A percentile compares a stretch with the other conserved stretches of the same genome.
These are phyloP conservation scores for Yarrowia sp. DNA, from an alignment of 805 yeast species.

Conservation along the genomic window DNA sequence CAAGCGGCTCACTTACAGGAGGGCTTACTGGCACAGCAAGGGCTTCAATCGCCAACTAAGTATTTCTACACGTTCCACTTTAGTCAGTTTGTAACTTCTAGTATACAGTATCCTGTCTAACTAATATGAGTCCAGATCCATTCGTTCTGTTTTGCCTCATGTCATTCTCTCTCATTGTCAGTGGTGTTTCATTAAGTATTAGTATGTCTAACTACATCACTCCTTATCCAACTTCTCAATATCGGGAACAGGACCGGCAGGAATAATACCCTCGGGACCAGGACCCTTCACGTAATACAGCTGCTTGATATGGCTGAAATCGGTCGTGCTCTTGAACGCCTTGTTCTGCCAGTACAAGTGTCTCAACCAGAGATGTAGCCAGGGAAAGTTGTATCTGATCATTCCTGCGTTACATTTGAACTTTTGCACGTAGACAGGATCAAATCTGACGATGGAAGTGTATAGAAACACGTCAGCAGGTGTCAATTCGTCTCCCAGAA, in stretches of 20 bases:
- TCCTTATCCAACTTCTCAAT: not conserved
- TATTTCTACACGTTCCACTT: no score
- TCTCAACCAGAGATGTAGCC: slow-evolving; percentile 77
- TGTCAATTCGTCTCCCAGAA: slow-evolving; percentile 72
- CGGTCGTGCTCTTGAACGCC: slow-evolving; percentile 74
- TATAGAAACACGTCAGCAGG: slow-evolving; percentile 90
- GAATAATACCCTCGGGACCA: not conserved
- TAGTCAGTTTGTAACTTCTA: no score
- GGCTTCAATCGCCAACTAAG: no score
- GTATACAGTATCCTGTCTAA: no score
- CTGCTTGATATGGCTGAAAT: slow-evolving; percentile 86
- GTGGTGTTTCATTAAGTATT: no score
- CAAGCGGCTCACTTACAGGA: no score
- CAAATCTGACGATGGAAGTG: slow-evolving; percentile 89
- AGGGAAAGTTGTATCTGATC: slow-evolving; percentile 80
- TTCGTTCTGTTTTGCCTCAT: no score
- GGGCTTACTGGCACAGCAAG: no score
- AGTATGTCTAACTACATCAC: no score
- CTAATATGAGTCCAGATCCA: no score
- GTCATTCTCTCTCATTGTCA: no score
- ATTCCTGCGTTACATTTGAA: slow-evolving; percentile 89
- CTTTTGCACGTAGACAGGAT: slow-evolving; percentile 92
- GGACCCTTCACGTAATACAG: not conserved
- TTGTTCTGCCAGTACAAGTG: slow-evolving; percentile 80
- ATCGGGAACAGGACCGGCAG: slow-evolving; percentile 9